Percentiles rank a stretch among this genome's conserved stretches.
phyloP scores from a whole-genome alignment of 257 asterid species.

The Ehretia macrophylla region DNA sequence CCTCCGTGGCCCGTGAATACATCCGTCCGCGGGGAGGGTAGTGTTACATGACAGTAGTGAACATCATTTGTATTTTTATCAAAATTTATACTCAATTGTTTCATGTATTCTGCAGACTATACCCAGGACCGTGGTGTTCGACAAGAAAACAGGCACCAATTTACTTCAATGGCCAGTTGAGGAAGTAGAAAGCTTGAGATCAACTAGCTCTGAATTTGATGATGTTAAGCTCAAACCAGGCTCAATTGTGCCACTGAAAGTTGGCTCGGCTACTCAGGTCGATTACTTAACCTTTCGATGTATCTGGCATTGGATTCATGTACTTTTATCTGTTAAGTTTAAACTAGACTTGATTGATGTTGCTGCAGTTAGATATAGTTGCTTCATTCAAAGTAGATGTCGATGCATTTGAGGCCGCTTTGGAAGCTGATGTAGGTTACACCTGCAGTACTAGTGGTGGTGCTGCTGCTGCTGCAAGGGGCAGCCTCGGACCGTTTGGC shows the following conservation, averaged over 20 bases:
- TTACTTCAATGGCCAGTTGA: conserved; percentile 80
- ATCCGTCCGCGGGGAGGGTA: no score
- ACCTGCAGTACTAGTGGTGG: conserved; percentile 66
- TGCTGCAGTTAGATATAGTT: conserved; percentile 55
- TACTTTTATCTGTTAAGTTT: background rate
- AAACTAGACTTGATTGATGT: background rate
- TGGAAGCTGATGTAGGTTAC: conserved; percentile 29
- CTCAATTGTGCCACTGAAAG: conserved; percentile 50
- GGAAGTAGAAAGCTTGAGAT: conserved; percentile 75
- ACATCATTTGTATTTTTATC: no score
- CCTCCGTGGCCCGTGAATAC: no score
- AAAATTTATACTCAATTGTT: no score
- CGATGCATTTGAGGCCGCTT: conserved; percentile 21
- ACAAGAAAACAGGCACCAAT: conserved; percentile 49
- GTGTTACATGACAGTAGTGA: no score
- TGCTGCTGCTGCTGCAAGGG: conserved; percentile 42
- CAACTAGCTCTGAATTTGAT: conserved; percentile 29
- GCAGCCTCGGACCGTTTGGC: conserved; percentile 76
- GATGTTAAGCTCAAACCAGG: conserved; percentile 60
- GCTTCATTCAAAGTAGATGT: conserved; percentile 55
- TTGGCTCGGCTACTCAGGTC: conserved; percentile 62
- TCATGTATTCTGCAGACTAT: conserved; percentile 35
- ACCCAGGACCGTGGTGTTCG: conserved; percentile 66
- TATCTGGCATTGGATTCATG: no score
- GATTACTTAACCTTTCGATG: background rate